Evolutionary conservation across 2,329 filamentous ascomycete species (phyloP).

Genomic region (Beauveria caledonica): DNA sequence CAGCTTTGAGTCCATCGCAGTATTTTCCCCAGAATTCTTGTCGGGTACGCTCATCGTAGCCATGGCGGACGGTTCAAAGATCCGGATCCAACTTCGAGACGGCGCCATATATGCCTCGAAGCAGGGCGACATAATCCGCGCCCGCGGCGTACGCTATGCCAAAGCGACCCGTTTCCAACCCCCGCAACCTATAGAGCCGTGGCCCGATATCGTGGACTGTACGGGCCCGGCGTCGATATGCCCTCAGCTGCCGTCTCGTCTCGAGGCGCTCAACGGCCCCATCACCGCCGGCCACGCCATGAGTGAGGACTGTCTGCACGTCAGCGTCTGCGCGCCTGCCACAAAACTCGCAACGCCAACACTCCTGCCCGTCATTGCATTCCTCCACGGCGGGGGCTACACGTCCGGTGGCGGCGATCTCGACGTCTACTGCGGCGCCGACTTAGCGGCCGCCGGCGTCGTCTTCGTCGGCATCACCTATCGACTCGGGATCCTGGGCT

Average conservation of each 20-base stretch:
- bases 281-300: slow-evolving; percentile 7
- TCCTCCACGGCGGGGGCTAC: slow-evolving; percentile 19
- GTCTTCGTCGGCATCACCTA: slow-evolving; percentile 28
- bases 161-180: slow-evolving; percentile 13
- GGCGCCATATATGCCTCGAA: slow-evolving; percentile 12
- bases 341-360: background rate
- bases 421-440: slow-evolving; percentile 12
- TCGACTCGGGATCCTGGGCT: slow-evolving; percentile 27
- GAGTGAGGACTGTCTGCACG: slow-evolving; percentile 15
- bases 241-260: slow-evolving; percentile 14
- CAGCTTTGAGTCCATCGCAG: no score
- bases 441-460: slow-evolving; percentile 13
- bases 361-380: slow-evolving; percentile 21
- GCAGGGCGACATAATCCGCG: slow-evolving; percentile 5
- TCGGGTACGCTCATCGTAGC: background rate
- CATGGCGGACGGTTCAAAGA: background rate
- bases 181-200: slow-evolving; percentile 7
- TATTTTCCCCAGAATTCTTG: no score
- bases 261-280: slow-evolving; percentile 12
- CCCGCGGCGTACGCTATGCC: slow-evolving; percentile 14
- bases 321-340: slow-evolving; percentile 11
- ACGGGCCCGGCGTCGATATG: slow-evolving; percentile 13
- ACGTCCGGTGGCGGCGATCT: slow-evolving; percentile 12
- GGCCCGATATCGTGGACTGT: slow-evolving; percentile 11
- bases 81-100: slow-evolving; percentile 17